Conservation (phyloP, 352 stramenopile species). For the Phytopythium aichiense region DNA sequence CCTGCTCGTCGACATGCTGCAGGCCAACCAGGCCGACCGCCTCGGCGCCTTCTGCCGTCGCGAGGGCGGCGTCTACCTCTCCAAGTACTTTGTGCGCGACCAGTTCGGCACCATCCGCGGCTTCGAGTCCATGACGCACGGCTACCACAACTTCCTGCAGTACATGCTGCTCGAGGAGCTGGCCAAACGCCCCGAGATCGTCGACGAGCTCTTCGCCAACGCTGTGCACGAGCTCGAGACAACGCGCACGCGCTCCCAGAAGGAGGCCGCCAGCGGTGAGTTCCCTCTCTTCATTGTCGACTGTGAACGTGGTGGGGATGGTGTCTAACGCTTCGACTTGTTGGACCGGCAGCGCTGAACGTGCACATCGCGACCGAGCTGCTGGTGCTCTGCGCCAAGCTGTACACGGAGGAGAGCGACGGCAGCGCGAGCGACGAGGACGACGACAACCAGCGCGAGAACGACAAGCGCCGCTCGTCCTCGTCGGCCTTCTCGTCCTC, state of each 20-base stretch:
- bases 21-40: conserved; percentile 82
- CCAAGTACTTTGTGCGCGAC: conserved; percentile 87
- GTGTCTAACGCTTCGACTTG: background rate
- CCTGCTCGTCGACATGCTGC: conserved; percentile 82
- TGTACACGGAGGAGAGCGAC: conserved; percentile 43
- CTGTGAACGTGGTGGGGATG: too few relatives aligned
- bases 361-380: conserved; percentile 76
- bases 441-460: conserved; percentile 11
- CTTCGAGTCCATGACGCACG: conserved; percentile 85
- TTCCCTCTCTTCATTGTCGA: background rate
- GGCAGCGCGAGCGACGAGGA: conserved; percentile 9
- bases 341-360: conserved; percentile 31
- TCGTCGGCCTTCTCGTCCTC: conserved; percentile 24
- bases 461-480: conserved; percentile 23
- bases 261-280: conserved; percentile 51
- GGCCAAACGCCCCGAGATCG: conserved; percentile 62
- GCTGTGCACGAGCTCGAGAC: conserved; percentile 57
- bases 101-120: conserved; percentile 87
- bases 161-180: conserved; percentile 87
- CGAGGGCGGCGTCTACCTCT: conserved; percentile 78
- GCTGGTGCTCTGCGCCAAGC: conserved; percentile 56
- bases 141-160: conserved; percentile 89
- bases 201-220: conserved; percentile 68
- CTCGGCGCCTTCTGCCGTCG: conserved; percentile 78
- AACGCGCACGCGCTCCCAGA: conserved; percentile 36